Evolutionary conservation across 371 early-diverging fungal genomes (phyloP).

Genomic region (Actinomucor elegans): DNA sequence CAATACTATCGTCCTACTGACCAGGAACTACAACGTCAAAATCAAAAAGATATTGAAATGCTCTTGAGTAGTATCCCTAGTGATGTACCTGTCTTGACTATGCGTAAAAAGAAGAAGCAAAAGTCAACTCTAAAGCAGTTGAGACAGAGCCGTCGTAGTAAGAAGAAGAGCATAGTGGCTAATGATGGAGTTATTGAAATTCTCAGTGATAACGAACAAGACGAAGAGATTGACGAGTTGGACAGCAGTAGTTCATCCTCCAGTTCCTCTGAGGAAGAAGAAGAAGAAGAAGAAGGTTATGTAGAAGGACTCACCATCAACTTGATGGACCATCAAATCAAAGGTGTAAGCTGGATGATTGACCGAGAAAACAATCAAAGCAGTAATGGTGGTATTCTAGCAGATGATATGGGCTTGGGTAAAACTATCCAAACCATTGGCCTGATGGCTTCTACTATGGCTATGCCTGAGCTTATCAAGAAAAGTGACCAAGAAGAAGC

Average conservation of each 20-base stretch:
- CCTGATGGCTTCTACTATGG: slow-evolving; percentile 53
- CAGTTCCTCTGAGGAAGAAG: slow-evolving; percentile 1
- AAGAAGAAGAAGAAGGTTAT: slow-evolving; percentile 17
- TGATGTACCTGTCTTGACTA: slow-evolving; percentile 6
- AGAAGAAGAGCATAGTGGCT: background rate
- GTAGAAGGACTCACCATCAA: slow-evolving; percentile 35
- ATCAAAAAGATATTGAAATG: slow-evolving; percentile 33
- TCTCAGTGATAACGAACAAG: slow-evolving; percentile 13
- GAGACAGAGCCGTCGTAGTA: background rate
- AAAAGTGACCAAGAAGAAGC: slow-evolving; percentile 13
- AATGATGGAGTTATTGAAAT: slow-evolving; percentile 10
- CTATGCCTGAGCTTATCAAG: background rate
- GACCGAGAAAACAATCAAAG: slow-evolving; percentile 43
- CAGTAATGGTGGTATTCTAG: slow-evolving; percentile 73
- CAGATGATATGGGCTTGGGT: slow-evolving; percentile 90
- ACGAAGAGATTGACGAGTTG: background rate
- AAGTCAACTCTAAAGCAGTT: too few species aligned
- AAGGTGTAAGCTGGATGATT: slow-evolving; percentile 50
- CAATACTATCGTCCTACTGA: background rate
- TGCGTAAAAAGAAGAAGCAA: slow-evolving; percentile 6
- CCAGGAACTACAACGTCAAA: slow-evolving; percentile 13
- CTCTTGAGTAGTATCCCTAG: slow-evolving; percentile 42
- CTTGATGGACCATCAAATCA: slow-evolving; percentile 41
- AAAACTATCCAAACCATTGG: slow-evolving; percentile 89
- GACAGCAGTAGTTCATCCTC: too few species aligned